A percentile compares a stretch with the other conserved stretches of the same genome.
Evolutionary conservation across 208 protist species (phyloP).

Genomic region (Trypanosomatidae sp.): DNA sequence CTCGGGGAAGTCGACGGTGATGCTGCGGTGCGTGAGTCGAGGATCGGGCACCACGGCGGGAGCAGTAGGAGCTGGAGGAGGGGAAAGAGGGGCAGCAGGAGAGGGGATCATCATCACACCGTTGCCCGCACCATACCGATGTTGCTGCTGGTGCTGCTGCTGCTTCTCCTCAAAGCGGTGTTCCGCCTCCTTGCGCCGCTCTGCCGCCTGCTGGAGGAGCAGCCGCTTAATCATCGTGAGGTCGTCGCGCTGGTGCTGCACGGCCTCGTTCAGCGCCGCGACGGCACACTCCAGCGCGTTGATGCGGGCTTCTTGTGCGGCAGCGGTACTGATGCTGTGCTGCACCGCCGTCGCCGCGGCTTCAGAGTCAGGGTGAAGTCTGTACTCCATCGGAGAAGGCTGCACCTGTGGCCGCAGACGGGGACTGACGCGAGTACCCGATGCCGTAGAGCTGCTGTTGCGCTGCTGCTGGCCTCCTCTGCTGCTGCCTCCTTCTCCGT

Average conservation of each 20-base stretch:
- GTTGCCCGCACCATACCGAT: no score
- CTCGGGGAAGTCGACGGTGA: conserved; percentile 80
- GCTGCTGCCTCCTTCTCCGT: no score
- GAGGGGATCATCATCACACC: no score
- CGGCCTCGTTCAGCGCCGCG: conserved; percentile 66
- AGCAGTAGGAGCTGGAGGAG: neutral
- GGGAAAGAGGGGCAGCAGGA: neutral
- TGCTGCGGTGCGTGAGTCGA: conserved; percentile 52
- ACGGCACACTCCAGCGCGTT: conserved; percentile 68
- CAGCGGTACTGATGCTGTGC: no score
- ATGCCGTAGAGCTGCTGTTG: no score
- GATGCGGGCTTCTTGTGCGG: conserved; percentile 47
- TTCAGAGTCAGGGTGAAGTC: no score
- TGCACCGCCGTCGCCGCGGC: no score
- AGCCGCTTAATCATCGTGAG: conserved; percentile 81
- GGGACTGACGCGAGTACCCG: no score
- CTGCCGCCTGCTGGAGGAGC: conserved; percentile 74
- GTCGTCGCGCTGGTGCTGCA: conserved; percentile 86
- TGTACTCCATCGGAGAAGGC: no score
- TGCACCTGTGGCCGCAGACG: no score
- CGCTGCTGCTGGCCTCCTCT: no score
- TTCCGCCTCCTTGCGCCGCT: conserved; percentile 60
- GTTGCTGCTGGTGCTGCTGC: no score
- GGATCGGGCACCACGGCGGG: neutral
- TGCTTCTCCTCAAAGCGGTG: conserved; percentile 29